Evolutionary conservation across 345 rosid species (phyloP), one percentile per base, ranked within the genome.

Genomic region (Lepidium didymum): DNA sequence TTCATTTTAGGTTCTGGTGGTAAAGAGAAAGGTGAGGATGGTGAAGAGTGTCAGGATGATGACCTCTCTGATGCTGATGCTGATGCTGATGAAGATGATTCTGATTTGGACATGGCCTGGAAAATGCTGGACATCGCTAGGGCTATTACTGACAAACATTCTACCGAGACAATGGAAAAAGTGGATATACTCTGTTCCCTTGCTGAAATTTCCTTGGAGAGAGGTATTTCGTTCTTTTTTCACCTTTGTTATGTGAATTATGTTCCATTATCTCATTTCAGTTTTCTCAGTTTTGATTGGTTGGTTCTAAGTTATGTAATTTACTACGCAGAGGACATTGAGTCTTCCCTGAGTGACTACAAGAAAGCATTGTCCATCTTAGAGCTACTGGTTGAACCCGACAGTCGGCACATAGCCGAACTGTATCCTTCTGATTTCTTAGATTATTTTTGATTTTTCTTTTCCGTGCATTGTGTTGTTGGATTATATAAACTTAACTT

Each of bases 101-200:
- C 90, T 71, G 97, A 91, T 73, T 81, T 89, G 78, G 97, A 91
- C 78, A 86, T 84, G 84, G 90, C 99, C 6, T 91, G 96, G 97
- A 91, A 94, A 79, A 85, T 91, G 91, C 83, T 94, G 12, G 99
- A 87, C 77, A 80, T 91, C 70, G 95, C 96, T 1, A 87, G 99
- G 78, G 93, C 89, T 67, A 87, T 94, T 62, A 74, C 91, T 66
- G 99, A 89, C 40, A 94, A 82, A 56, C 74, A 78, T 14, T 53
- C 80, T 0, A 85, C 67, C 38, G 96, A 89, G 27, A 80, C 91
- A 13, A 81, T 83, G 86, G 93, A 87, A 71, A 87, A 86, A 75
- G 99, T 94, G 60, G 93, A 91, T 73, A 82, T 91, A 40, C 80
- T 94, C 68, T 86, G 91, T 56, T 67, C 87, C 54, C 73, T 91